Conservation (phyloP, 257 asterid genomes). For the Salvia miltiorrhiza region DNA sequence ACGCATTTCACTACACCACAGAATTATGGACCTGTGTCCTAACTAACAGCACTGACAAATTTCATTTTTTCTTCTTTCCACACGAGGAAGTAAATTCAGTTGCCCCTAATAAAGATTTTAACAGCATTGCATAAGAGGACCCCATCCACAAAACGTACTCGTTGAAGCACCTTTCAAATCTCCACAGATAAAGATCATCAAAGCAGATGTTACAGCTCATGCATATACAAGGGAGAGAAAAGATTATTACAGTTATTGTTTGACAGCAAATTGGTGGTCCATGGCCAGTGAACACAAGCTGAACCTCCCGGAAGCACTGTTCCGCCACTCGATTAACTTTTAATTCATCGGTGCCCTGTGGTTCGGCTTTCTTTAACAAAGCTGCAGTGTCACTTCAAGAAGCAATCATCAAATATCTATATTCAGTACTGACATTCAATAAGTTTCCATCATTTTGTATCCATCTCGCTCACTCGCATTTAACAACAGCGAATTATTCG, state of each 20-base stretch:
- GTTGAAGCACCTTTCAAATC: constrained; percentile 24
- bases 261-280: constrained; percentile 23
- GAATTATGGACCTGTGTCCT: background rate
- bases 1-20: background rate
- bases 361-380: background rate
- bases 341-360: background rate
- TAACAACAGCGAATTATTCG: background rate
- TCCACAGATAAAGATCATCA: background rate
- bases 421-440: background rate
- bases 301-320: background rate
- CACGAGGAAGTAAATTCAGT: background rate
- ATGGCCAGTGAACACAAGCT: background rate
- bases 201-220: constrained; percentile 13
- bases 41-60: background rate
- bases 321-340: background rate
- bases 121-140: constrained; percentile 19
- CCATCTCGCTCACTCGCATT: background rate
- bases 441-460: background rate
- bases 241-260: constrained; percentile 11
- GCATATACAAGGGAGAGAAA: background rate
- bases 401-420: background rate
- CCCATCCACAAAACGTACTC: constrained; percentile 10
- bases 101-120: constrained; percentile 20
- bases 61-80: background rate
- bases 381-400: constrained; percentile 4